Base-by-base conservation (phyloP, 2,329 filamentous ascomycete genomes). In the Penicillium digitatum region DNA sequence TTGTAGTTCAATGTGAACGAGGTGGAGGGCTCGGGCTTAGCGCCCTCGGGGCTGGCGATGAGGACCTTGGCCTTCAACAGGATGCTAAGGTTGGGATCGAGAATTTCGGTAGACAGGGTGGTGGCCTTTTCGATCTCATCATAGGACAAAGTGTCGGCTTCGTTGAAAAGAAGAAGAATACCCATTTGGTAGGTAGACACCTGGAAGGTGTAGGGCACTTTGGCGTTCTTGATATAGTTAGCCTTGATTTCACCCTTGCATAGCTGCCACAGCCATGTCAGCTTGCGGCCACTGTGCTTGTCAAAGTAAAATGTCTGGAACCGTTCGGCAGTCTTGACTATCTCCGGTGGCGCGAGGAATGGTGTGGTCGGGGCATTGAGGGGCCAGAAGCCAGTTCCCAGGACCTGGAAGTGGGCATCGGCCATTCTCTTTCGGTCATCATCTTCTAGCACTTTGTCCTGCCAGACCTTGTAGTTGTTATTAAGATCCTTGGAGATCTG, bases 161-260 rank as follows among this genome's bases (percentile, higher is more conserved):
- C 92, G 71, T 99, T 99, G 80, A 96, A 99, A 24, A 97, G 80
- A 46, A 99, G 78, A 27, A 99, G 80, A 55, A 99, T 91, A 0
- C 91, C 93, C 91, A 99, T 96, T 74, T 99, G 94, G 70, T 94
- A 99, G 3, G 93, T 92, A 2, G 93, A 97, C 11, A 99, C 95
- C 72, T 96, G 91, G 80, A 99, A 95, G 2, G 90, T 97, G 72
- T 92, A 96, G 0, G 93, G 90, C 1, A 91, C 90, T 78, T 96
- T 97, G 67, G 85, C 85, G 69, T 80, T 85, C 77, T 90, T 95
- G 79, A 89, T 88, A 74, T 96, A 99, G 68, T 92, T 93, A 35
- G 92, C 89, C 74, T 92, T 93, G 57, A 99, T 84, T 74, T 99
- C 94, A 54, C 94, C 94, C 79, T 97, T 99, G 82, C 91, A 97